Conservation (phyloP, 352 stramenopile species). For the Phytopythium vexans region DNA sequence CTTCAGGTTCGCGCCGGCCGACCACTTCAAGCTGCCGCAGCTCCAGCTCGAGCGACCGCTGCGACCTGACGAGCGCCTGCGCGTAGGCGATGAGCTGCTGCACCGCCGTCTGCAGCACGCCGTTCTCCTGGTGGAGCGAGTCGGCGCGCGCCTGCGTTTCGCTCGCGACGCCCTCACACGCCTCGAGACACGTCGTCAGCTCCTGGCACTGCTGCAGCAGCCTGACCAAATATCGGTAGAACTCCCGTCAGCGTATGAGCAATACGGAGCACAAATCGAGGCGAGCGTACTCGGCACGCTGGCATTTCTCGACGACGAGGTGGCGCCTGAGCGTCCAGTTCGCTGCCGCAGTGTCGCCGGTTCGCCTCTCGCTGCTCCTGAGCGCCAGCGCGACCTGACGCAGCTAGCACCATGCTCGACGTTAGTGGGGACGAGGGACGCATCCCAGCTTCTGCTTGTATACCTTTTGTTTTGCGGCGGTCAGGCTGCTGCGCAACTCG, state of each 20-base stretch:
- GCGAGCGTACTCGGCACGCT: conserved; percentile 47
- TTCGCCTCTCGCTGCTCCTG: conserved; percentile 35
- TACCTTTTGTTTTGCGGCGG: conserved; percentile 22
- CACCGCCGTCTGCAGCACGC: conserved; percentile 39
- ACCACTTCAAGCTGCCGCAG: conserved; percentile 49
- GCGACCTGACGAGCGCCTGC: conserved; percentile 36
- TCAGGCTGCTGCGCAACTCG: conserved; percentile 34
- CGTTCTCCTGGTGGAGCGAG: conserved; percentile 47
- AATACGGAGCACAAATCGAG: neutral
- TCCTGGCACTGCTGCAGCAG: conserved; percentile 47
- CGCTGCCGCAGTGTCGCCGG: conserved; percentile 25
- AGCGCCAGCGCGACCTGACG: conserved; percentile 27
- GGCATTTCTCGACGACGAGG: conserved; percentile 51
- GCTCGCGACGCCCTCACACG: conserved; percentile 27
- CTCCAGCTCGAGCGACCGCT: conserved; percentile 42
- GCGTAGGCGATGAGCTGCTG: conserved; percentile 54
- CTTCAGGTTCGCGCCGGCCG: conserved; percentile 25
- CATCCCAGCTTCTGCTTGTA: conserved; percentile 19
- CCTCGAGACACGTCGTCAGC: conserved; percentile 46
- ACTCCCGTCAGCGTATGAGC: neutral
- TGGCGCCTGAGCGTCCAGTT: conserved; percentile 41
- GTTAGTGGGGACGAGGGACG: neutral
- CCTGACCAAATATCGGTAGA: conserved; percentile 13
- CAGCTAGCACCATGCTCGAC: conserved; percentile 14
- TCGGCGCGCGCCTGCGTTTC: conserved; percentile 32